Conservation (phyloP, 2,329 filamentous ascomycete species). For the Ceratocystis cacaofunesta region DNA sequence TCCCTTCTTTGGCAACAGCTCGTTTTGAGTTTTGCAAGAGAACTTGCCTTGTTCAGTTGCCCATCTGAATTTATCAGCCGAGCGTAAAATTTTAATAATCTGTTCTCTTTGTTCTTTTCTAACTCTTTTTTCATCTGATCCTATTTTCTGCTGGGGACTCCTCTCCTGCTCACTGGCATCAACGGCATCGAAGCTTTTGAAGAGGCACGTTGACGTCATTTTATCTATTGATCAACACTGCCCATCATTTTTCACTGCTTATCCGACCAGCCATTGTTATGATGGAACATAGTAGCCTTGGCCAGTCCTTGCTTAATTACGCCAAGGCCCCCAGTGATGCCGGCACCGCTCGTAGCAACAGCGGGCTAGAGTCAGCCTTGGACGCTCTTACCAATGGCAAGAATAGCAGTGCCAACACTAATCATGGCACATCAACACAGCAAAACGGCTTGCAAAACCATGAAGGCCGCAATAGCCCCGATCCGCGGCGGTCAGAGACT, state of each 20-base stretch:
- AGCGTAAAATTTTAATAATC: neutral
- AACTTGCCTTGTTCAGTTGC: neutral
- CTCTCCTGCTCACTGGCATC: neutral
- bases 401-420: neutral
- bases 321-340: conserved; percentile 13
- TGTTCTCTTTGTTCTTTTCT: neutral
- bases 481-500: conserved; percentile 11
- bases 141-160: neutral
- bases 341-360: conserved; percentile 7
- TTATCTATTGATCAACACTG: neutral
- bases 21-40: neutral
- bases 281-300: conserved; percentile 11
- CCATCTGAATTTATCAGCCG: neutral
- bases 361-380: conserved; percentile 13
- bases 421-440: neutral
- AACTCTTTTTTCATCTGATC: neutral
- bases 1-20: neutral
- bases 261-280: neutral
- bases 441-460: neutral
- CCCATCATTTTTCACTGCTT: neutral
- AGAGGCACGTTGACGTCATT: neutral
- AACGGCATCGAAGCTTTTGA: neutral
- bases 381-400: conserved; percentile 8
- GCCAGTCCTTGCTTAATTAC: conserved; percentile 12
- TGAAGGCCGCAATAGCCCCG: conserved; percentile 8